A percentile compares a stretch with the other conserved stretches of the same genome.
phyloP scores from a whole-genome alignment of 345 rosid genomes.

The Citrus hindsii region DNA sequence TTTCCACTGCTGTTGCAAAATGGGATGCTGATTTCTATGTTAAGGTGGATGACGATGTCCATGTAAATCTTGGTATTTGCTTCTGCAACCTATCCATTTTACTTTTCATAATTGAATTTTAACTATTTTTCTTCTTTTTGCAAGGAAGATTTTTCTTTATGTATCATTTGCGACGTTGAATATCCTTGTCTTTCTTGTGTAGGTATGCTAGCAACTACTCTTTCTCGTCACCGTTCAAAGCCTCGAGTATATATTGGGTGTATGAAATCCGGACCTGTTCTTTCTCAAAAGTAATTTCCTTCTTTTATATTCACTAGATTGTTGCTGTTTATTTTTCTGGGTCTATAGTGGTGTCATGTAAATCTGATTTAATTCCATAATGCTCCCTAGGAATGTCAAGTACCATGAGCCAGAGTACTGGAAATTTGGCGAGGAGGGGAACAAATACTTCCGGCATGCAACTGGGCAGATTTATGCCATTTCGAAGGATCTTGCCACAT shows the following conservation, averaged over 20 bases:
- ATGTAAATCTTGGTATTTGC: constrained; percentile 85
- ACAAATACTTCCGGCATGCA: constrained; percentile 94
- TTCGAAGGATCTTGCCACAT: constrained; percentile 89
- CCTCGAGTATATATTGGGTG: constrained; percentile 92
- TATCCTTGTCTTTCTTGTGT: constrained; percentile 6
- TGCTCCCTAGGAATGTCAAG: constrained; percentile 67
- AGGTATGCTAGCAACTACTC: constrained; percentile 91
- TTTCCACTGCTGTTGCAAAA: constrained; percentile 83
- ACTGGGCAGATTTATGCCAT: constrained; percentile 98
- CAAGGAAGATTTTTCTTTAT: background rate
- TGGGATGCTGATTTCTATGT: constrained; percentile 97
- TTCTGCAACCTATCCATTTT: background rate
- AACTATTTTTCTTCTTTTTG: background rate
- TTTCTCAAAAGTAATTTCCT: constrained; percentile 71
- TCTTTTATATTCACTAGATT: background rate
- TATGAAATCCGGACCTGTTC: constrained; percentile 99
- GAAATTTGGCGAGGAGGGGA: constrained; percentile 98
- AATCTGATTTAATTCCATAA: constrained; percentile 1
- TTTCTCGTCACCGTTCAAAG: constrained; percentile 83
- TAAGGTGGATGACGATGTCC: constrained; percentile 99
- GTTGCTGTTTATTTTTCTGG: constrained; percentile 1
- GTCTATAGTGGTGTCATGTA: background rate
- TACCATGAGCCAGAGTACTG: constrained; percentile 97
- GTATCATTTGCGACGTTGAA: background rate
- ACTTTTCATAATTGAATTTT: background rate